A percentile compares a stretch with the other conserved stretches of the same genome.
These are phyloP conservation scores for Sphaerulina musiva DNA, from an alignment of 2,329 filamentous ascomycete genomes.

Conservation along the genomic window DNA sequence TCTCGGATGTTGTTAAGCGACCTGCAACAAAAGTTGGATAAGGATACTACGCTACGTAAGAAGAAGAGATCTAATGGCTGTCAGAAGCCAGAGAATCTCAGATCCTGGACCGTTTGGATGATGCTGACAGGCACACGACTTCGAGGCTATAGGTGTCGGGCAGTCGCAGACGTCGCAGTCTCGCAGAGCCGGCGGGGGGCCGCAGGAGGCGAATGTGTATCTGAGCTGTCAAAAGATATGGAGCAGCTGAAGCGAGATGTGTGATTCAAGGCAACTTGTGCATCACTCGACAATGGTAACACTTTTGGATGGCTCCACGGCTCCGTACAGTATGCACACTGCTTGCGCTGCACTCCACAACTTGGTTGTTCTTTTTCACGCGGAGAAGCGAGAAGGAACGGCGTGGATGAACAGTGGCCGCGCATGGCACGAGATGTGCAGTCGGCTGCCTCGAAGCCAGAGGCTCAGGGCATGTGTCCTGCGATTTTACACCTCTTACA, in stretches of 20 bases:
- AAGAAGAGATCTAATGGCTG: neutral
- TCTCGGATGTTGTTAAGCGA: neutral
- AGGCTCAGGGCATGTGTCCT: neutral
- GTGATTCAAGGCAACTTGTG: conserved; percentile 2
- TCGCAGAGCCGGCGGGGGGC: neutral
- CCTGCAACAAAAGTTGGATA: neutral
- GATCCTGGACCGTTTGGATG: neutral
- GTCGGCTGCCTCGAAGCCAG: neutral
- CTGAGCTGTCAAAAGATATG: conserved; percentile 6
- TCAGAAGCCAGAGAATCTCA: neutral
- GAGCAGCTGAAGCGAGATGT: neutral
- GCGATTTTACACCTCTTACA: neutral
- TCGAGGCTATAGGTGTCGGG: neutral
- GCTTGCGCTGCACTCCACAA: neutral
- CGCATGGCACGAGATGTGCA: neutral
- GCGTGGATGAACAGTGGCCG: neutral
- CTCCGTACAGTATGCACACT: neutral
- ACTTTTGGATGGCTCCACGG: neutral
- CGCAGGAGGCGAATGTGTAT: conserved; percentile 3
- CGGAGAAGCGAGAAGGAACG: neutral
- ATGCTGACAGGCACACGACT: neutral
- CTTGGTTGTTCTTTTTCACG: neutral
- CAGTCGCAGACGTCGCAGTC: neutral
- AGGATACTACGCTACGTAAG: neutral
- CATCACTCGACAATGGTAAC: neutral